Evolutionary conservation across 108 stramenopile genomes (phyloP).

Genomic region (Fragilaria radians): DNA sequence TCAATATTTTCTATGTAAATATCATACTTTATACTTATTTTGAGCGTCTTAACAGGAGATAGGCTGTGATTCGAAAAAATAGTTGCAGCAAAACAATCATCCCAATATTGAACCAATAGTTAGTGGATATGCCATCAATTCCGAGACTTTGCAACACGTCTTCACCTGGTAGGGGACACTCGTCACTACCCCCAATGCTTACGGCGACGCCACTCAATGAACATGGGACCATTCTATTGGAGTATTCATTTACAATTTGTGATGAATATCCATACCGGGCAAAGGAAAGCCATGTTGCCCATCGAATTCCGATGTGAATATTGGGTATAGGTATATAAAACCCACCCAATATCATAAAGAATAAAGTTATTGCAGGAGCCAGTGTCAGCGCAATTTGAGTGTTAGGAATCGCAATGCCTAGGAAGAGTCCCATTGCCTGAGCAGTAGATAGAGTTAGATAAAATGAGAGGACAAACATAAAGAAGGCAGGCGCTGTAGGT

Average conservation of each 20-base stretch:
- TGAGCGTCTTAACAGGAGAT: slow-evolving; percentile 28
- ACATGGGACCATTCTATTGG: slow-evolving; percentile 50
- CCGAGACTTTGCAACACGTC: slow-evolving; percentile 46
- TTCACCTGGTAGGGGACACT: slow-evolving; percentile 61
- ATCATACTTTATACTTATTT: slow-evolving; percentile 17
- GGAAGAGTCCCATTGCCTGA: slow-evolving; percentile 62
- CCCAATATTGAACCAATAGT: slow-evolving; percentile 61
- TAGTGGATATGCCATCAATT: slow-evolving; percentile 40
- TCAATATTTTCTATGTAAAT: too few relatives aligned
- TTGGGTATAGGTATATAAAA: slow-evolving; percentile 70
- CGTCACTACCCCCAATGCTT: slow-evolving; percentile 22
- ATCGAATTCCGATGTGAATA: slow-evolving; percentile 44
- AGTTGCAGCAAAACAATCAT: slow-evolving; percentile 40
- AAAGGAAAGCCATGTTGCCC: slow-evolving; percentile 56
- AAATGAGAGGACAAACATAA: slow-evolving; percentile 46
- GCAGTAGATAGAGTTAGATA: slow-evolving; percentile 63
- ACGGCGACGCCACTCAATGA: slow-evolving; percentile 12
- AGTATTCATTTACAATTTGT: slow-evolving; percentile 63
- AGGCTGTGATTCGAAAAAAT: slow-evolving; percentile 30
- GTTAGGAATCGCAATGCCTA: slow-evolving; percentile 53
- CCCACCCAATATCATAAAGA: slow-evolving; percentile 62
- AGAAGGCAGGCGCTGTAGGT: slow-evolving; percentile 28
- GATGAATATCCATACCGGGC: slow-evolving; percentile 73
- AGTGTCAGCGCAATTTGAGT: slow-evolving; percentile 45
- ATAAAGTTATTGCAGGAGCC: slow-evolving; percentile 60